These are phyloP conservation scores for Coniella lustricola DNA, from an alignment of 2,329 filamentous ascomycete genomes.

Conservation along the genomic window DNA sequence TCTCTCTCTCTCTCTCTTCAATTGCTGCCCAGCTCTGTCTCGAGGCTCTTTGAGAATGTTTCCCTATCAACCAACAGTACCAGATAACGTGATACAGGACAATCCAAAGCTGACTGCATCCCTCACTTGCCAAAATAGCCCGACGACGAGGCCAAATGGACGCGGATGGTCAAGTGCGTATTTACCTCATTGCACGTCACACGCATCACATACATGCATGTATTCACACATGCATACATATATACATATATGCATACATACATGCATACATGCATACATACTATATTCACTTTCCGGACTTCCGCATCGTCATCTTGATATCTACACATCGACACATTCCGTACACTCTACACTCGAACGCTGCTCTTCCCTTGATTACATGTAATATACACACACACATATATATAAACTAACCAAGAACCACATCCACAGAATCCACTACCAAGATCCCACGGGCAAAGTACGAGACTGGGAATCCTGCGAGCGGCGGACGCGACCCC, in stretches of 20 bases:
- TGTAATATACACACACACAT: too few species aligned
- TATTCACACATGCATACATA: background rate
- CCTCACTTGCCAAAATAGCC: constrained; percentile 26
- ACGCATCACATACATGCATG: background rate
- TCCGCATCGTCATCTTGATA: too few species aligned
- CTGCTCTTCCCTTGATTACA: too few species aligned
- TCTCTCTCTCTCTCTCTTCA: too few species aligned
- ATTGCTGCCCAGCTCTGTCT: too few species aligned
- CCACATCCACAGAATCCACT: constrained; percentile 57
- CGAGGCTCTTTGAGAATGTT: too few species aligned
- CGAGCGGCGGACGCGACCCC: constrained; percentile 61
- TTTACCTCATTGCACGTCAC: too few species aligned
- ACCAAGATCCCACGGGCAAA: constrained; percentile 54
- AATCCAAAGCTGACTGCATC: too few species aligned
- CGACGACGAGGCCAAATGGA: constrained; percentile 51
- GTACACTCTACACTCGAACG: too few species aligned
- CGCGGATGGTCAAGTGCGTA: constrained; percentile 49
- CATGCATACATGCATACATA: background rate
- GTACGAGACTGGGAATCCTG: constrained; percentile 64
- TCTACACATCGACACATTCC: too few species aligned
- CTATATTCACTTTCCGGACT: background rate
- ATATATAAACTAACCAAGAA: too few species aligned
- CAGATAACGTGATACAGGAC: background rate
- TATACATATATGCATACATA: background rate
- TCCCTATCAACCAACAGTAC: too few species aligned